Base-by-base conservation (phyloP, 2,329 filamentous ascomycete genomes). In the Clonostachys chloroleuca region DNA sequence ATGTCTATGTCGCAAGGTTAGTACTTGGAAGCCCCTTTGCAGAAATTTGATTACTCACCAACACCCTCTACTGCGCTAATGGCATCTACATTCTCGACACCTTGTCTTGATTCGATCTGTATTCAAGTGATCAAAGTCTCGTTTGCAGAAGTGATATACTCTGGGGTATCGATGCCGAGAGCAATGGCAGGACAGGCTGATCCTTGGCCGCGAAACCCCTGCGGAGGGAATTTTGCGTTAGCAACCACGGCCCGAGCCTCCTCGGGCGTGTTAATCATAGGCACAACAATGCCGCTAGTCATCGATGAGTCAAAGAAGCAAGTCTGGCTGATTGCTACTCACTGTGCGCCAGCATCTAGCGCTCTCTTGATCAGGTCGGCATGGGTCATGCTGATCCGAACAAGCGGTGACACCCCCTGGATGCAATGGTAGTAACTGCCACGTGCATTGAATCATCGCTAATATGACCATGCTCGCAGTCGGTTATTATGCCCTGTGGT, bases 391-490 rank as follows among this genome's bases (percentile, higher is more conserved):
- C 60, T 56, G 35, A 71, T 59, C 44, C 68, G 66, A 41, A 70
- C 61, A 17, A 72, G 52, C 9, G 68, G 69, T 6, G 67, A 70
- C 5, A 68, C 67, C 7, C 66, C 66, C 17, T 56, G 3, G 64
- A 62, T 34, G 68, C 54, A 39, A 72, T 70, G 7, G 68, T 72
- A 16, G 67, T 64, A 8, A 72, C 68, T 3, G 67, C 64, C 54
- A 72, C 70, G 56, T 74, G 64, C 71, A 72, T 73, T 10, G 64
- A 56, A 42, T 64, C 63, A 52, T 73, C 59, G 17, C 63, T 59
- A 48, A 73, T 66, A 51, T 64, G 65, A 12, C 70, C 70, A 52
- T 74, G 71, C 50, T 70, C 71, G 44, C 70, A 70, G 49, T 73
- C 73, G 44, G 74, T 63, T 42, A 75, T 70, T 41, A 78, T 67